phyloP scores from a whole-genome alignment of 2,329 filamentous ascomycete species.

The Penicillium sp. region DNA sequence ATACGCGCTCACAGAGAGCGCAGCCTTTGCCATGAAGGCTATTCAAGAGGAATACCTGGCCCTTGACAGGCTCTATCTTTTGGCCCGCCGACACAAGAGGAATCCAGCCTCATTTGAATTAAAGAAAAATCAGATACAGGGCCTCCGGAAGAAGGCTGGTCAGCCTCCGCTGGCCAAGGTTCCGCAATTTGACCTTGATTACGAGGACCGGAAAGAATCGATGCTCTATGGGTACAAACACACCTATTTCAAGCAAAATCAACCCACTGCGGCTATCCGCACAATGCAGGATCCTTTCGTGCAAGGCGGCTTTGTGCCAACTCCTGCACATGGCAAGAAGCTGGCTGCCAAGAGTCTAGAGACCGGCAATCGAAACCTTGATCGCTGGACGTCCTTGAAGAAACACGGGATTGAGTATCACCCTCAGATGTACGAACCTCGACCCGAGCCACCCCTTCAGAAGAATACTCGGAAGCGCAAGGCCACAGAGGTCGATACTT shows the following conservation, averaged over 20 bases:
- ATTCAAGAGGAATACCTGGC: constrained; percentile 59
- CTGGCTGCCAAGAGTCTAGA: constrained; percentile 36
- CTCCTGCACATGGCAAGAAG: constrained; percentile 41
- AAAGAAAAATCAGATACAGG: constrained; percentile 34
- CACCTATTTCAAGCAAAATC: constrained; percentile 47
- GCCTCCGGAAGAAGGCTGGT: constrained; percentile 21
- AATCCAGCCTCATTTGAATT: constrained; percentile 23
- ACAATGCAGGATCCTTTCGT: constrained; percentile 52
- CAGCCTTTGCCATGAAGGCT: constrained; percentile 49
- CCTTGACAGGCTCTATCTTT: constrained; percentile 49
- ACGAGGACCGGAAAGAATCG: constrained; percentile 59
- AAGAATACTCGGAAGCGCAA: constrained; percentile 39
- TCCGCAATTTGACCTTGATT: constrained; percentile 33
- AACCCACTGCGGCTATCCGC: constrained; percentile 34
- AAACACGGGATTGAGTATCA: constrained; percentile 38
- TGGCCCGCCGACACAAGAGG: constrained; percentile 44
- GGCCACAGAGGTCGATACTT: constrained; percentile 35
- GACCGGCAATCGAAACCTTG: constrained; percentile 39
- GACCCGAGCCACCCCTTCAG: constrained; percentile 25
- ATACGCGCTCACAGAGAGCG: constrained; percentile 54
- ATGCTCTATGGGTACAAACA: constrained; percentile 59
- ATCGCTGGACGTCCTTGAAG: constrained; percentile 40
- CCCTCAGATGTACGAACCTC: constrained; percentile 36
- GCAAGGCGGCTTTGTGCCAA: constrained; percentile 50
- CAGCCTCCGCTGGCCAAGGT: constrained; percentile 18